A percentile compares a stretch with the other conserved stretches of the same genome.
These are phyloP conservation scores for Trichosporon sp. DNA, from an alignment of 1,284 basidiomycete genomes.

Conservation along the genomic window DNA sequence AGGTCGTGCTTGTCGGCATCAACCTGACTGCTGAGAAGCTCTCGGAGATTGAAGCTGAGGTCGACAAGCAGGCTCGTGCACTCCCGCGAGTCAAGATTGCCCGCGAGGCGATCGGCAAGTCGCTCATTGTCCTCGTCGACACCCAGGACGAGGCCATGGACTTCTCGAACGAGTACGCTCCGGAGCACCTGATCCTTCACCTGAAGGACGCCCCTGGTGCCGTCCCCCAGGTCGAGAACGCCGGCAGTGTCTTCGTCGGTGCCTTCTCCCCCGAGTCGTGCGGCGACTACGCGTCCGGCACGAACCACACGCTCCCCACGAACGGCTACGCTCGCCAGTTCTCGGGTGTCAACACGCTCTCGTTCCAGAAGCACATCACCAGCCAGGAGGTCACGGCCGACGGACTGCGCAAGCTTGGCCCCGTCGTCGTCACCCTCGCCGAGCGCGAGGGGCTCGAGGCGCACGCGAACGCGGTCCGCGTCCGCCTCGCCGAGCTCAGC, in stretches of 20 bases:
- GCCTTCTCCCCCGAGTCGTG: conserved; percentile 83
- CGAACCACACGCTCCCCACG: conserved; percentile 94
- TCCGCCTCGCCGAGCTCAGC: conserved; percentile 42
- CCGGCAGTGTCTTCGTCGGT: conserved; percentile 95
- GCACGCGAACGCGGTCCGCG: conserved; percentile 68
- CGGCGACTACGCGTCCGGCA: conserved; percentile 97
- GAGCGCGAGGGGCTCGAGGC: conserved; percentile 94
- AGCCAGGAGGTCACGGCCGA: conserved; percentile 84
- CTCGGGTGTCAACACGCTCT: conserved; percentile 94
- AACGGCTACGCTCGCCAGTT: conserved; percentile 97
- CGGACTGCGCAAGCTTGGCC: conserved; percentile 79
- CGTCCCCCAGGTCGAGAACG: conserved; percentile 76
- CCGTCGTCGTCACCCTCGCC: conserved; percentile 85
- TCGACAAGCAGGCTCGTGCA: conserved; percentile 84
- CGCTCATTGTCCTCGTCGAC: conserved; percentile 77
- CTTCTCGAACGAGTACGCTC: conserved; percentile 97
- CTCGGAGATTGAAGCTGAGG: conserved; percentile 75
- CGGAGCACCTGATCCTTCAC: conserved; percentile 93
- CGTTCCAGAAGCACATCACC: conserved; percentile 99
- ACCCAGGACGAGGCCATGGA: conserved; percentile 73
- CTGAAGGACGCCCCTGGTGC: conserved; percentile 69
- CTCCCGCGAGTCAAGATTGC: conserved; percentile 88
- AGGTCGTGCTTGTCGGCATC: conserved; percentile 89
- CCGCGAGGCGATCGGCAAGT: conserved; percentile 86
- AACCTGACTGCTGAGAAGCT: conserved; percentile 68